phyloP scores from a whole-genome alignment of 305 asterid species.

The Solanum hybrid region DNA sequence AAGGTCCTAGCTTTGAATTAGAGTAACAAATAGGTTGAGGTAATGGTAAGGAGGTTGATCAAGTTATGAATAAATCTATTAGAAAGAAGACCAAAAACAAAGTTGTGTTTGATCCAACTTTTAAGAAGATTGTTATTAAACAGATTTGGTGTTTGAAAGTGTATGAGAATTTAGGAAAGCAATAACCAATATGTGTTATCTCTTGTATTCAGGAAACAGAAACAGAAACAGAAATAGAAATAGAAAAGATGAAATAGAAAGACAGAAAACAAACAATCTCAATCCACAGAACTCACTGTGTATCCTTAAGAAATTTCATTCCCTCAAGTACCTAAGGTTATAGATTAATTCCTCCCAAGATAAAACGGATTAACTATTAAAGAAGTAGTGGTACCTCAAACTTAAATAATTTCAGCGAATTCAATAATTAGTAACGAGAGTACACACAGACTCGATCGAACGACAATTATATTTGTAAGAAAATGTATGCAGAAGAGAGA shows the following conservation, averaged over 20 bases:
- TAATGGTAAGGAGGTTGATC: background rate
- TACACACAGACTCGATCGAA: background rate
- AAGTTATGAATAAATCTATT: background rate
- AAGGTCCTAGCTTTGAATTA: background rate
- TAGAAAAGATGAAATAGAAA: too few species aligned
- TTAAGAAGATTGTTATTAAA: background rate
- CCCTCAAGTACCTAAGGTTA: background rate
- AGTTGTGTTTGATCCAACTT: background rate
- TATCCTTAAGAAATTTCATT: background rate
- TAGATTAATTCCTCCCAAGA: too few species aligned
- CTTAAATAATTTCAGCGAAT: background rate
- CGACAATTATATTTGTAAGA: too few species aligned
- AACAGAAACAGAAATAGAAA: background rate
- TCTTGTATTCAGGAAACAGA: background rate
- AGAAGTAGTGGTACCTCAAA: background rate
- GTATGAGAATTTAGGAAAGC: background rate
- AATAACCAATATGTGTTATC: background rate
- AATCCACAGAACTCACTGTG: background rate
- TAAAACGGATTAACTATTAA: too few species aligned
- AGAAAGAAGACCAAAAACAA: background rate
- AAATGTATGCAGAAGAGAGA: background rate
- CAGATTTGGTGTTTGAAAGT: background rate
- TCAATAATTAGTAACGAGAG: background rate
- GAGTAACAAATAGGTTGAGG: background rate
- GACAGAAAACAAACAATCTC: background rate